These are phyloP conservation scores for Boechera retrofracta DNA, from an alignment of 345 rosid genomes.

Conservation along the genomic window DNA sequence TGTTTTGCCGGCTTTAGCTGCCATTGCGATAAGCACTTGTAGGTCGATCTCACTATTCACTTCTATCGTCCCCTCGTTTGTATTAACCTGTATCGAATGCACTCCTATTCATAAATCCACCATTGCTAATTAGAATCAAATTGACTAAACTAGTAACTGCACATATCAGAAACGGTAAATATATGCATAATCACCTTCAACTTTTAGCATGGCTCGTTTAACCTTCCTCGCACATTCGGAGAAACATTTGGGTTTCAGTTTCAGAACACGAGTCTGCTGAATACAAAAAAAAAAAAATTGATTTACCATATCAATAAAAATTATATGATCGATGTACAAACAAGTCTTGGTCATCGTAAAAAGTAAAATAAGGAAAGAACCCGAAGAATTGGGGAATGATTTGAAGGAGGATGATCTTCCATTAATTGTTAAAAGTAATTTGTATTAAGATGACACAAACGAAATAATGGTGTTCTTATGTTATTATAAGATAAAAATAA, in stretches of 20 bases:
- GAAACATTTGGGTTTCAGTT: conserved; percentile 17
- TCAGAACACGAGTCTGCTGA: conserved; percentile 24
- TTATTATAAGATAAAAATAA: neutral
- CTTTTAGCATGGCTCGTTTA: conserved; percentile 28
- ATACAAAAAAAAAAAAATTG: neutral
- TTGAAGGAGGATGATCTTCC: neutral
- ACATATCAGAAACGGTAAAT: neutral
- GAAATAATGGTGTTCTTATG: neutral
- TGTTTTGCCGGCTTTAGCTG: conserved; percentile 22
- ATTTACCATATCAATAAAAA: neutral
- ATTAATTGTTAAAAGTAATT: neutral
- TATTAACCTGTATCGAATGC: conserved; percentile 25
- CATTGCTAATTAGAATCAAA: neutral
- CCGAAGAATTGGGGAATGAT: neutral
- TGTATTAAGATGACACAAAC: neutral
- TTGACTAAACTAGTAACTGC: neutral
- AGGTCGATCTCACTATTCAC: conserved; percentile 21
- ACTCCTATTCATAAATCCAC: conserved; percentile 18
- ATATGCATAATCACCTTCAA: conserved; percentile 19
- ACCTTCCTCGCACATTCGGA: conserved; percentile 12
- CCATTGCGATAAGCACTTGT: conserved; percentile 16
- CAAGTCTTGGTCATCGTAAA: neutral
- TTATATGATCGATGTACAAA: neutral
- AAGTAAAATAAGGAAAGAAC: neutral
- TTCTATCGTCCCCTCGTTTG: conserved; percentile 28